A percentile compares a stretch with the other conserved stretches of the same genome.
These are phyloP conservation scores for Gynostemma pentaphyllum DNA, from an alignment of 306 rosid genomes.

Conservation along the genomic window DNA sequence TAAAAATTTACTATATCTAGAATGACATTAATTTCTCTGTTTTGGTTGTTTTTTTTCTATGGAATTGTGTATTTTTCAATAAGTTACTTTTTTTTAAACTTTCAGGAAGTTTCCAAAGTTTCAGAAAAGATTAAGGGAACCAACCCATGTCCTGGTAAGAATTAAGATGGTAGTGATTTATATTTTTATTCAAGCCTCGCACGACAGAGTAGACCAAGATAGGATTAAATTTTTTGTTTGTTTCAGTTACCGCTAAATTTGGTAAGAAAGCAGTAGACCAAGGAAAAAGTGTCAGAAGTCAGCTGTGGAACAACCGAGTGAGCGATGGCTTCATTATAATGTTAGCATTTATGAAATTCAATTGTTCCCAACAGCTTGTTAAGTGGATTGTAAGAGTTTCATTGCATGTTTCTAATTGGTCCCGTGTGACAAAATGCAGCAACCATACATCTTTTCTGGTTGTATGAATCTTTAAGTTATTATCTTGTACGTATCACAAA, in stretches of 20 bases:
- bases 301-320: conserved; percentile 36
- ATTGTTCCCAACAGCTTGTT: conserved; percentile 9
- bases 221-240: conserved; percentile 1
- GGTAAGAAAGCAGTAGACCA: conserved; percentile 30
- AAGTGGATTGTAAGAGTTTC: background rate
- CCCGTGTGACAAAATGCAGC: no score
- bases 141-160: conserved; percentile 33
- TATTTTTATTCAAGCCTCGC: background rate
- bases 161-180: conserved; percentile 8
- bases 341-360: conserved; percentile 38
- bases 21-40: background rate
- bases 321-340: conserved; percentile 58
- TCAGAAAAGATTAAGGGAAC: conserved; percentile 25
- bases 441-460: background rate
- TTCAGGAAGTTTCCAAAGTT: conserved; percentile 46
- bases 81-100: conserved; percentile 9
- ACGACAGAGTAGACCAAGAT: background rate
- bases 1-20: background rate
- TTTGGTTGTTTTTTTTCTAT: background rate
- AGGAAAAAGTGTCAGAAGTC: conserved; percentile 31
- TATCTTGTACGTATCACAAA: background rate
- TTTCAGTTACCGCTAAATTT: conserved; percentile 36
- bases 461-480: background rate
- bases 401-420: background rate
- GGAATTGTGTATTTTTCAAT: conserved; percentile 10